Evolutionary conservation across 345 rosid genomes (phyloP).

Genomic region (Brassica incana): DNA sequence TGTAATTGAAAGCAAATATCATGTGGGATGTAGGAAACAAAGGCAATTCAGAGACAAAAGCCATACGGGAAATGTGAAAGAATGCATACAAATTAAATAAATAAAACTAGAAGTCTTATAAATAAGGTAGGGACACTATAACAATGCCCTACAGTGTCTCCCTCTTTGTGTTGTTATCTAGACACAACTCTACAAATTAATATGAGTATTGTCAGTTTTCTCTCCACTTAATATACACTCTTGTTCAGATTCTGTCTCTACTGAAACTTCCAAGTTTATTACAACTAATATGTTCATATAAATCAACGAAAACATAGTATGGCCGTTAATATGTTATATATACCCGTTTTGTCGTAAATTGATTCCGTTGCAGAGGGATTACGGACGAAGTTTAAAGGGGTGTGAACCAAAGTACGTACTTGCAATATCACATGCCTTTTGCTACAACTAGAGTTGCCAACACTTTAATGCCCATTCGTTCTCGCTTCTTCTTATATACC

Average conservation of each 20-base stretch:
- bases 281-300: conserved; percentile 26
- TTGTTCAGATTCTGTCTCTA: conserved; percentile 33
- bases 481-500: background rate
- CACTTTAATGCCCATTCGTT: conserved; percentile 12
- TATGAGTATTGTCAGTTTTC: conserved; percentile 23
- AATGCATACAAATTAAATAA: conserved; percentile 10
- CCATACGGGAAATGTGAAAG: conserved; percentile 22
- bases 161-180: conserved; percentile 17
- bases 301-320: background rate
- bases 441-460: conserved; percentile 30
- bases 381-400: conserved; percentile 23
- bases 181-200: conserved; percentile 21
- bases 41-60: conserved; percentile 17
- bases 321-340: conserved; percentile 16
- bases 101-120: conserved; percentile 1
- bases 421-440: conserved; percentile 33
- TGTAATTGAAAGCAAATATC: conserved; percentile 23
- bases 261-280: conserved; percentile 33
- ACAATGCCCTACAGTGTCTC: conserved; percentile 36
- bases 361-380: conserved; percentile 28
- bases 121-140: conserved; percentile 35
- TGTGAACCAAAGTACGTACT: conserved; percentile 37
- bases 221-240: conserved; percentile 13
- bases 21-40: conserved; percentile 46
- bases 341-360: conserved; percentile 25